These are phyloP conservation scores for Stachybotrys chartarum DNA, from an alignment of 2,329 filamentous ascomycete species.

Conservation along the genomic window DNA sequence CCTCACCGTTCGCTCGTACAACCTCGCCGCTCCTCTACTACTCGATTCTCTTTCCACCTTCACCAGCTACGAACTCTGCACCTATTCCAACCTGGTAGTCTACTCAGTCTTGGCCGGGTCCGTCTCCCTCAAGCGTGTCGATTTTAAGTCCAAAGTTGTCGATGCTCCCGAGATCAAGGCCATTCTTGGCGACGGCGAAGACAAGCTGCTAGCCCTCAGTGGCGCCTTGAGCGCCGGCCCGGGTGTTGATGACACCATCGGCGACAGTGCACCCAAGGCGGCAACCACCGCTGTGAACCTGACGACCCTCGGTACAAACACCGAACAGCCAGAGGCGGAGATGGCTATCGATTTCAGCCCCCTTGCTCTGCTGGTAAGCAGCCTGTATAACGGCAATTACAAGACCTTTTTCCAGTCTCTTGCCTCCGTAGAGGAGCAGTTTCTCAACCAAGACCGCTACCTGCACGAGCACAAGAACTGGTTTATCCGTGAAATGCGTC, in stretches of 20 bases:
- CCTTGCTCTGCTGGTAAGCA: constrained; percentile 80
- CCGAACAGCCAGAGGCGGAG: constrained; percentile 71
- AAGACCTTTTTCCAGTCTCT: constrained; percentile 88
- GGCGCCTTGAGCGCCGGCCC: constrained; percentile 77
- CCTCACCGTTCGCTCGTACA: constrained; percentile 87
- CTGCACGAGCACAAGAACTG: constrained; percentile 92
- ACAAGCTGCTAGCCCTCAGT: constrained; percentile 75
- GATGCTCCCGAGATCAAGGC: constrained; percentile 98
- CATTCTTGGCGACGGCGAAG: constrained; percentile 82
- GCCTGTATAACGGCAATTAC: constrained; percentile 90
- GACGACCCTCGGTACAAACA: constrained; percentile 67
- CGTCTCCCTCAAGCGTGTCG: constrained; percentile 88
- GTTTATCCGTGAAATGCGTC: constrained; percentile 97
- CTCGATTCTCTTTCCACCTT: constrained; percentile 97
- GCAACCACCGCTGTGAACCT: constrained; percentile 70
- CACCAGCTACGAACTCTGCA: constrained; percentile 97
- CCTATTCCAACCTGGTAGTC: constrained; percentile 87
- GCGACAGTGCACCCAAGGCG: constrained; percentile 46
- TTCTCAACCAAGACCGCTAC: constrained; percentile 90
- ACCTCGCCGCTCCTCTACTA: constrained; percentile 80
- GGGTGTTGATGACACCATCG: constrained; percentile 71
- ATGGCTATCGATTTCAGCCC: constrained; percentile 81
- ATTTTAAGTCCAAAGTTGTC: constrained; percentile 98
- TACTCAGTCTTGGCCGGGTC: constrained; percentile 95
- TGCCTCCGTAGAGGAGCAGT: constrained; percentile 84